These are phyloP conservation scores for Silene coronaria DNA, from an alignment of 179 eudicot genomes.

Conservation along the genomic window DNA sequence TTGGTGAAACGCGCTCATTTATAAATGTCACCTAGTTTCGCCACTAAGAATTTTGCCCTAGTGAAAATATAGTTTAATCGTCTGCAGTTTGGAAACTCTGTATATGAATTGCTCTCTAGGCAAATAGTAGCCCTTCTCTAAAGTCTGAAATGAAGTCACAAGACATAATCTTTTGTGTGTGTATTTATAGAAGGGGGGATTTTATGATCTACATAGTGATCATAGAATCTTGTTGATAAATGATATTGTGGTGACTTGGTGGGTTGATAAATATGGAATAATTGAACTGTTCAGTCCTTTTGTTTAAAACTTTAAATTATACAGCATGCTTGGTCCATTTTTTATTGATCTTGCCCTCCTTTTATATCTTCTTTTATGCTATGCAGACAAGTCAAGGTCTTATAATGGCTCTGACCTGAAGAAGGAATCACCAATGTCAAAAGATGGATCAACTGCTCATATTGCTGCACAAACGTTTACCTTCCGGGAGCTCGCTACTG, in stretches of 20 bases:
- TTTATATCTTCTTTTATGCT: neutral
- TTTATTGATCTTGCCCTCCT: conserved; percentile 8
- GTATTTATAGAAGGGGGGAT: no score
- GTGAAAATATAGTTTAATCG: neutral
- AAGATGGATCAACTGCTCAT: conserved; percentile 63
- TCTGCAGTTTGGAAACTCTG: neutral
- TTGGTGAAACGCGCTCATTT: neutral
- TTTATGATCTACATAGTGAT: no score
- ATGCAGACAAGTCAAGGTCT: conserved; percentile 58
- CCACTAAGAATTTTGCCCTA: neutral
- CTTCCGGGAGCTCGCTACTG: conserved; percentile 78
- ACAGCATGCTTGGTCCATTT: neutral
- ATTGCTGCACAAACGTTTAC: conserved; percentile 92
- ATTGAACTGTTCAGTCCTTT: neutral
- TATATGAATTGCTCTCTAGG: neutral
- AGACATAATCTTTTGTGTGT: neutral
- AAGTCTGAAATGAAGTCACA: neutral
- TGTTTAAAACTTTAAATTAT: neutral
- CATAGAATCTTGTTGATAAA: neutral
- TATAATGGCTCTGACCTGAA: conserved; percentile 56
- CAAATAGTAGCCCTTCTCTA: neutral
- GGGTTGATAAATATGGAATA: neutral
- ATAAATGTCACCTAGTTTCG: neutral
- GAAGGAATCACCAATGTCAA: conserved; percentile 54
- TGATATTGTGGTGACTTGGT: neutral